Percentiles rank a stretch among this genome's conserved stretches.
phyloP scores from a whole-genome alignment of 257 asterid species.

The Gentiana dahurica region DNA sequence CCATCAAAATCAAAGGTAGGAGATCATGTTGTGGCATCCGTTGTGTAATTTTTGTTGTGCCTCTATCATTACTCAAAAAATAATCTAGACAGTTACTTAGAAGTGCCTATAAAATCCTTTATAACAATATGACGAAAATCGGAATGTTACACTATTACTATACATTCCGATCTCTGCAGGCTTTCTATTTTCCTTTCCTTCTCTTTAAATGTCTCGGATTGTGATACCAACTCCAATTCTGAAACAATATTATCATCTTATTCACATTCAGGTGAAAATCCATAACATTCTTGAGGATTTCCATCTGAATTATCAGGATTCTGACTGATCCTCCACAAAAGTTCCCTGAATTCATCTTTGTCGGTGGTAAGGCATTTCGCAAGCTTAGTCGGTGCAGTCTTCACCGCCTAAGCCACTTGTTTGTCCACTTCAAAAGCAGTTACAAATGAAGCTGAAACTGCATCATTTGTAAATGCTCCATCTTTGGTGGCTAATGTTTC shows the following conservation, averaged over 20 bases:
- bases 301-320: slow-evolving; percentile 57
- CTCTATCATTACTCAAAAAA: too few relatives aligned
- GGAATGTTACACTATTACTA: slow-evolving; percentile 7
- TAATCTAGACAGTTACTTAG: too few relatives aligned
- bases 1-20: too few relatives aligned
- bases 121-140: too few relatives aligned
- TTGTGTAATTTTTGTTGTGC: too few relatives aligned
- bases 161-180: slow-evolving; percentile 20
- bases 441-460: slow-evolving; percentile 71
- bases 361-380: slow-evolving; percentile 54
- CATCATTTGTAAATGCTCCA: slow-evolving; percentile 43
- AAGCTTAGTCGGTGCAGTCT: slow-evolving; percentile 69
- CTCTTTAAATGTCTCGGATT: slow-evolving; percentile 6
- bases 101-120: too few relatives aligned
- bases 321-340: slow-evolving; percentile 66
- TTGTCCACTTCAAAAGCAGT: slow-evolving; percentile 87
- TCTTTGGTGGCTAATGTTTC: slow-evolving; percentile 38
- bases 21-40: too few relatives aligned
- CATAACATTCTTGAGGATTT: slow-evolving; percentile 18
- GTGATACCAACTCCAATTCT: slow-evolving; percentile 21
- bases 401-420: slow-evolving; percentile 86
- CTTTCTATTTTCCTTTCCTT: too few relatives aligned
- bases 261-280: slow-evolving; percentile 42
- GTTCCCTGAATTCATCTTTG: slow-evolving; percentile 67
- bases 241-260: slow-evolving; percentile 29